Evolutionary conservation across 129 eudicot species (phyloP).

Genomic region (Tagetes erecta): DNA sequence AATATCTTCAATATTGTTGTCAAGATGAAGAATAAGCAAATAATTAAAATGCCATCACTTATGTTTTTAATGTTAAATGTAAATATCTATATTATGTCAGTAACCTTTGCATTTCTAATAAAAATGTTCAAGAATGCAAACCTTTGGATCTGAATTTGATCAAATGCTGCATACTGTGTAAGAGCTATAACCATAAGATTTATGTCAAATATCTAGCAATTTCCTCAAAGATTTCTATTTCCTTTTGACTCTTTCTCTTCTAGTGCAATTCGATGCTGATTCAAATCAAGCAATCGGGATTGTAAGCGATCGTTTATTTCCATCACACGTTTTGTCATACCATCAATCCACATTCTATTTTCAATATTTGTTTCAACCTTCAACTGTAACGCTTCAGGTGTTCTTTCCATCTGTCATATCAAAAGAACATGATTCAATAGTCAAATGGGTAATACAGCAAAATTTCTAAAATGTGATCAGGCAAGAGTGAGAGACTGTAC

Average conservation of each 20-base stretch:
- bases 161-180: background rate
- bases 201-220: background rate
- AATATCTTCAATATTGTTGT: constrained; percentile 13
- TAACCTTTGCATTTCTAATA: constrained; percentile 4
- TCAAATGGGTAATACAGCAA: background rate
- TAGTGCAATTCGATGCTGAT: constrained; percentile 25
- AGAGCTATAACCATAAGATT: background rate
- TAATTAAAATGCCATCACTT: constrained; percentile 7
- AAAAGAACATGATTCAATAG: background rate
- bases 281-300: constrained; percentile 38
- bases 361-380: constrained; percentile 35
- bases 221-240: constrained; percentile 19
- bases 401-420: constrained; percentile 30
- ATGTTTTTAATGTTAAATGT: background rate
- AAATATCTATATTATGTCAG: constrained; percentile 11
- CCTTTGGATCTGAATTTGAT: background rate
- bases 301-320: constrained; percentile 40
- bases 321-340: constrained; percentile 47
- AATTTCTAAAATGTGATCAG: background rate
- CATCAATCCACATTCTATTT: constrained; percentile 27
- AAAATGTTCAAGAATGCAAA: background rate
- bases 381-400: constrained; percentile 47
- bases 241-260: constrained; percentile 23
- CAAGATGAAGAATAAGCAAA: constrained; percentile 19
- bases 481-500: constrained; percentile 24